Base-by-base conservation (phyloP, 306 rosid genomes). In the Carpinus viminea region DNA sequence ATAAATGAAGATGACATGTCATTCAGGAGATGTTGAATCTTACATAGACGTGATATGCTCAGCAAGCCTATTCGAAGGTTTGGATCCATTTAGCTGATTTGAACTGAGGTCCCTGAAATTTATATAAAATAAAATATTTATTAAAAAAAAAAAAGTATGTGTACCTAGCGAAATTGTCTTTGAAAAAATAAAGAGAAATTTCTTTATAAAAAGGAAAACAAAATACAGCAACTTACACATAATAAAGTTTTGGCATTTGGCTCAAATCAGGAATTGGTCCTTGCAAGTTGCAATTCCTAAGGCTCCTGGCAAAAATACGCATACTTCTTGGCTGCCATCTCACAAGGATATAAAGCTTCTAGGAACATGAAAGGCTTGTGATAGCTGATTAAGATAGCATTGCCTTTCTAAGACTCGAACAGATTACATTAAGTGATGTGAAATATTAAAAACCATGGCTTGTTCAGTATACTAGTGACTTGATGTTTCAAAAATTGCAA, bases 231-330 rank as follows among this genome's bases (percentile, higher is more conserved):
- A 87, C 98, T 86, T 89, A 93, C 97, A 93, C 64, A 84, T 85
- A 93, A 68, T 79, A 80, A 73, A 93, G 93, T 6, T 61, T 9
- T 7, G 86, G 84, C 82, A 93, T 85, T 55, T 48, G 48, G 83
- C 97, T 93, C 36, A 96, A 81, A 88, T 96, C 90, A 73, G 99
- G 99, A 77, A 96, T 68, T n/a, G 88, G 89, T 73, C 99, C 99
- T 79, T 74, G 86, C 84, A 96, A 86, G 75, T 12, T 84, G 90
- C 98, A 96, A 82, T 91, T 93, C 86, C 97, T 86, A 72, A 96
- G 90, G 74, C 97, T 91, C 97, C 99, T 96, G 82, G 66, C 7
- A 83, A 69, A 72, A 45, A 41, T 68, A 12, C 4, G 28, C 51
- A 17, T 38, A 36, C 28, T 68, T 20, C 52, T 17, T 10, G 72